A percentile compares a stretch with the other conserved stretches of the same genome.
These are phyloP conservation scores for Heimioporus sp. DNA, from an alignment of 768 basidiomycete genomes.

Conservation along the genomic window DNA sequence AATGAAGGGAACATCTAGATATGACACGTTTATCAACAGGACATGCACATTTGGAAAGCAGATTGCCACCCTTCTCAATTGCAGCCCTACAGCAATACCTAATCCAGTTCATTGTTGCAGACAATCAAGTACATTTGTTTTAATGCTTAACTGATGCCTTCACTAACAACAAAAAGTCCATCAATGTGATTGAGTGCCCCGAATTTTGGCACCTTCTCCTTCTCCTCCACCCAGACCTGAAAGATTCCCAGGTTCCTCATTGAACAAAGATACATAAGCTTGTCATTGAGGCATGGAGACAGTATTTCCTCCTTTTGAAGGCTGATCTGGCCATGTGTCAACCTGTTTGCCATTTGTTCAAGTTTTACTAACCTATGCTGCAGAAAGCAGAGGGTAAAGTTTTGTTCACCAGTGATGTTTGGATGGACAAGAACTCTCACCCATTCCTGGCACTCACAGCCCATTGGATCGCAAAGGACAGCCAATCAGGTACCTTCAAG, in stretches of 20 bases:
- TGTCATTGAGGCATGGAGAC: slow-evolving; percentile 22
- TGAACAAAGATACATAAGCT: slow-evolving; percentile 16
- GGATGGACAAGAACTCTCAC: not conserved
- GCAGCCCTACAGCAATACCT: not conserved
- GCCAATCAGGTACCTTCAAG: not conserved
- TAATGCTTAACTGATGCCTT: too few species aligned
- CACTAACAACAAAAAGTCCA: slow-evolving; percentile 27
- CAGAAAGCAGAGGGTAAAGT: not conserved
- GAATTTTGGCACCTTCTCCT: slow-evolving; percentile 21
- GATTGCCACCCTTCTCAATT: too few species aligned
- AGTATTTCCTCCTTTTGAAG: slow-evolving; percentile 23
- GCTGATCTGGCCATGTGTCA: slow-evolving; percentile 19
- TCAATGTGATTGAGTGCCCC: slow-evolving; percentile 6
- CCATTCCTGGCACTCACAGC: not conserved
- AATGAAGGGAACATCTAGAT: too few species aligned
- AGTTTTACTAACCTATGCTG: too few species aligned
- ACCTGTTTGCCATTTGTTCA: too few species aligned
- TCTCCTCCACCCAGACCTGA: slow-evolving; percentile 19
- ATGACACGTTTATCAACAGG: too few species aligned
- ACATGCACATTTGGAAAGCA: too few species aligned
- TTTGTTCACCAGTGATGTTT: not conserved
- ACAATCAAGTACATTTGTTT: not conserved
- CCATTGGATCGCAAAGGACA: not conserved
- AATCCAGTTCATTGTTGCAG: not conserved
- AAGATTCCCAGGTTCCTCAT: slow-evolving; percentile 26